Percentiles rank a stretch among this genome's conserved stretches.
Evolutionary conservation across 176 grass and related monocot genomes (phyloP).

Genomic region (Luzula sylvatica): DNA sequence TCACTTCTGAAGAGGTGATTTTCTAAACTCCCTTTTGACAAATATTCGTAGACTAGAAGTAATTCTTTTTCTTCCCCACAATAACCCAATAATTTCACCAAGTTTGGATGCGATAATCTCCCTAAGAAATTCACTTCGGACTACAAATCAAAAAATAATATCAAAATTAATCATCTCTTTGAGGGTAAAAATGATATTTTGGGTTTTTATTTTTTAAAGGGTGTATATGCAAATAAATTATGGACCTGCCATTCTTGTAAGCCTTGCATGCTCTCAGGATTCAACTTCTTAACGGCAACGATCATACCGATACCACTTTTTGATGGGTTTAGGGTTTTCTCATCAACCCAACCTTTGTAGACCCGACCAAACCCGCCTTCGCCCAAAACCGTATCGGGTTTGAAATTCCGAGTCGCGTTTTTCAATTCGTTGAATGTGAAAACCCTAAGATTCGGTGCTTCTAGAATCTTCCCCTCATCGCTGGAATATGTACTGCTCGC

Average conservation of each 20-base stretch:
- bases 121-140: slow-evolving; percentile 87
- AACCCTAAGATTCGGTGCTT: slow-evolving; percentile 38
- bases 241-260: slow-evolving; percentile 69
- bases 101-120: slow-evolving; percentile 67
- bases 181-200: too few species aligned
- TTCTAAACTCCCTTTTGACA: slow-evolving; percentile 83
- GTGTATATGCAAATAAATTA: slow-evolving; percentile 1
- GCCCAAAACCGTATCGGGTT: slow-evolving; percentile 61
- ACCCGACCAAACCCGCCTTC: slow-evolving; percentile 71
- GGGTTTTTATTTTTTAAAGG: too few species aligned
- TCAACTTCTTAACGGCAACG: slow-evolving; percentile 88
- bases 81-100: slow-evolving; percentile 82
- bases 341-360: slow-evolving; percentile 74
- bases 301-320: slow-evolving; percentile 45
- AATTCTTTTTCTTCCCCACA: slow-evolving; percentile 78
- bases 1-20: slow-evolving; percentile 80
- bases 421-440: slow-evolving; percentile 59
- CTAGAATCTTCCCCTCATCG: slow-evolving; percentile 34
- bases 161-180: too few species aligned
- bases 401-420: slow-evolving; percentile 51
- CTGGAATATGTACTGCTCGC: neutral
- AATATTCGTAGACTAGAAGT: slow-evolving; percentile 86
- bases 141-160: slow-evolving; percentile 32
- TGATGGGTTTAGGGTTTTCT: slow-evolving; percentile 49
- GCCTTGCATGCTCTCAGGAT: slow-evolving; percentile 62